These are phyloP conservation scores for Pachyrhizus erosus DNA, from an alignment of 306 rosid genomes.

Conservation along the genomic window DNA sequence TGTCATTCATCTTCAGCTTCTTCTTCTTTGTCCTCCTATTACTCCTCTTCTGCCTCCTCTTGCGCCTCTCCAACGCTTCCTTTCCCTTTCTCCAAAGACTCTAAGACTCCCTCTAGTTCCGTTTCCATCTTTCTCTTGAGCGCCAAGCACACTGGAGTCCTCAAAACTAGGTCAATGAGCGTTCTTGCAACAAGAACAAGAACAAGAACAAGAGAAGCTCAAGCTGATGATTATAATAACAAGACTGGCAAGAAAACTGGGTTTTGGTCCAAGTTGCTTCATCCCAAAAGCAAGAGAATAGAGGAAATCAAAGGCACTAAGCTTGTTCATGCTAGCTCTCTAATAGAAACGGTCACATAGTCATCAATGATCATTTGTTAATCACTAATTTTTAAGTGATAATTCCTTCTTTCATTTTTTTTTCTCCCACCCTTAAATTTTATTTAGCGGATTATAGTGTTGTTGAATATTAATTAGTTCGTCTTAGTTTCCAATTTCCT, in stretches of 20 bases:
- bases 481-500: background rate
- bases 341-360: slow-evolving; percentile 31
- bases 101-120: background rate
- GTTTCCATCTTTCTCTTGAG: slow-evolving; percentile 42
- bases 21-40: slow-evolving; percentile 59
- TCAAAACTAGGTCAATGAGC: slow-evolving; percentile 61
- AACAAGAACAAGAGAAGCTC: background rate
- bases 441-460: slow-evolving; percentile 22
- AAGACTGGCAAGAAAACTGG: slow-evolving; percentile 52
- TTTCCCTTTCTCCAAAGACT: slow-evolving; percentile 7
- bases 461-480: background rate
- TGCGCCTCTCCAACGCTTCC: slow-evolving; percentile 57
- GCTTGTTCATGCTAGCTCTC: slow-evolving; percentile 52
- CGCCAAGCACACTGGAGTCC: slow-evolving; percentile 47
- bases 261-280: slow-evolving; percentile 73
- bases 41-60: slow-evolving; percentile 60
- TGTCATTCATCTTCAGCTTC: slow-evolving; percentile 12
- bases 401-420: background rate
- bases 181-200: slow-evolving; percentile 50
- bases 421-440: background rate
- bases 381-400: background rate
- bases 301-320: slow-evolving; percentile 21
- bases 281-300: slow-evolving; percentile 51
- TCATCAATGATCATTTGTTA: background rate
- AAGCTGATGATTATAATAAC: background rate